Evolutionary conservation across 2,329 filamentous ascomycete genomes (phyloP).

Genomic region (Epichloe uncinata): DNA sequence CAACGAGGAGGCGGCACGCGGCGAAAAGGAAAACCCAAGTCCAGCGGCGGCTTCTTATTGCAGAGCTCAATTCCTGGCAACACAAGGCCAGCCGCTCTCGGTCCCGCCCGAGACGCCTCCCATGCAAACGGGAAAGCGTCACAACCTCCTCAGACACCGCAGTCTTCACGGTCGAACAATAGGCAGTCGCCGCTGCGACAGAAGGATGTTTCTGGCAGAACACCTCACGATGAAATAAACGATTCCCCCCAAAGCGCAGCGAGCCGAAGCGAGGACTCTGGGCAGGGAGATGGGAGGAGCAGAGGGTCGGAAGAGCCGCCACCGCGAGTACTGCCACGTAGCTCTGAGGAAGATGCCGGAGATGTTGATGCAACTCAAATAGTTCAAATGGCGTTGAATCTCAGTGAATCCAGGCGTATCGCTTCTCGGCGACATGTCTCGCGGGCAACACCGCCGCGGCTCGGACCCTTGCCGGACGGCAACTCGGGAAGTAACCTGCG

Average conservation of each 20-base stretch:
- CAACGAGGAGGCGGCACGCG: conserved; percentile 15
- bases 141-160: not conserved
- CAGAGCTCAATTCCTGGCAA: conserved; percentile 26
- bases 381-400: conserved; percentile 78
- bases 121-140: conserved; percentile 11
- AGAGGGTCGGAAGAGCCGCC: not conserved
- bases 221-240: not conserved
- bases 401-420: conserved; percentile 67
- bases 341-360: conserved; percentile 19
- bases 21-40: conserved; percentile 27
- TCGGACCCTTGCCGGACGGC: conserved; percentile 39
- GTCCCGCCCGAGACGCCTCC: conserved; percentile 13
- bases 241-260: not conserved
- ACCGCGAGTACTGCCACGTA: not conserved
- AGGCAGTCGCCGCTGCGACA: not conserved
- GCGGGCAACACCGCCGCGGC: conserved; percentile 35
- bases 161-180: conserved; percentile 1
- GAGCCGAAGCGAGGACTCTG: not conserved
- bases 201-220: not conserved
- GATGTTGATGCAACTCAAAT: conserved; percentile 78
- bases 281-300: not conserved
- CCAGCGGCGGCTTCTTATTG: conserved; percentile 40
- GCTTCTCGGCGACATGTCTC: conserved; percentile 44
- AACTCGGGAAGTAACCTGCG: conserved; percentile 45
- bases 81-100: conserved; percentile 19